A percentile compares a stretch with the other conserved stretches of the same genome.
phyloP scores from a whole-genome alignment of 140 eudicot species.

The Stevia rebaudiana region DNA sequence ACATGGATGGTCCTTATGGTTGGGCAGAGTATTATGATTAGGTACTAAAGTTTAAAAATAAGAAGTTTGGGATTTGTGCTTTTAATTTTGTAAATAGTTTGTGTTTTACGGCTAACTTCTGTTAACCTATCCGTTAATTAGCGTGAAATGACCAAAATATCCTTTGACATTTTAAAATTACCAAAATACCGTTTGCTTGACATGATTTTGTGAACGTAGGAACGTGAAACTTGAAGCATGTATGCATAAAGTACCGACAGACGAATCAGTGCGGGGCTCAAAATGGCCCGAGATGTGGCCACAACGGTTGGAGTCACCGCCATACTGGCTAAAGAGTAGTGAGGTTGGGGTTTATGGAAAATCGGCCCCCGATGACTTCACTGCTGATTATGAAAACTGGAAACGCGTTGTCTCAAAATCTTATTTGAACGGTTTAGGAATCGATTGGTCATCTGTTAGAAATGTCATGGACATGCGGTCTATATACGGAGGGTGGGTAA shows the following conservation, averaged over 20 bases:
- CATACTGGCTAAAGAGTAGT: constrained; percentile 49
- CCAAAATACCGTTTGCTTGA: too few species aligned
- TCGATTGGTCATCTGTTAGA: constrained; percentile 60
- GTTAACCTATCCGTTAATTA: too few species aligned
- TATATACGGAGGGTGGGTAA: constrained; percentile 61
- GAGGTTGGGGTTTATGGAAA: constrained; percentile 67
- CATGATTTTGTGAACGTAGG: constrained; percentile 30
- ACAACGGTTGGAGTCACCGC: constrained; percentile 49
- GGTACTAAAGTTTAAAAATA: too few species aligned
- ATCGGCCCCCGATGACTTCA: constrained; percentile 54
- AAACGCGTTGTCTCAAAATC: constrained; percentile 49
- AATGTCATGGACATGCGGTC: constrained; percentile 76
- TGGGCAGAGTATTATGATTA: too few species aligned
- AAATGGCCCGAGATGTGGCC: constrained; percentile 67
- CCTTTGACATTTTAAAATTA: too few species aligned
- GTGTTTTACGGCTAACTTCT: too few species aligned
- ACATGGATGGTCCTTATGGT: too few species aligned
- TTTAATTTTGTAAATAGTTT: too few species aligned
- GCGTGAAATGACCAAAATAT: too few species aligned
- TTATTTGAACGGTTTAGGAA: constrained; percentile 51
- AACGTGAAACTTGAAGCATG: constrained; percentile 60
- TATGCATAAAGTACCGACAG: constrained; percentile 49
- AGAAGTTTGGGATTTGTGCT: too few species aligned
- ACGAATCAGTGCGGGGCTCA: constrained; percentile 44
- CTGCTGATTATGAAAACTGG: constrained; percentile 55